These are phyloP conservation scores for Chenopodium album DNA, from an alignment of 148 eudicot genomes.

Conservation along the genomic window DNA sequence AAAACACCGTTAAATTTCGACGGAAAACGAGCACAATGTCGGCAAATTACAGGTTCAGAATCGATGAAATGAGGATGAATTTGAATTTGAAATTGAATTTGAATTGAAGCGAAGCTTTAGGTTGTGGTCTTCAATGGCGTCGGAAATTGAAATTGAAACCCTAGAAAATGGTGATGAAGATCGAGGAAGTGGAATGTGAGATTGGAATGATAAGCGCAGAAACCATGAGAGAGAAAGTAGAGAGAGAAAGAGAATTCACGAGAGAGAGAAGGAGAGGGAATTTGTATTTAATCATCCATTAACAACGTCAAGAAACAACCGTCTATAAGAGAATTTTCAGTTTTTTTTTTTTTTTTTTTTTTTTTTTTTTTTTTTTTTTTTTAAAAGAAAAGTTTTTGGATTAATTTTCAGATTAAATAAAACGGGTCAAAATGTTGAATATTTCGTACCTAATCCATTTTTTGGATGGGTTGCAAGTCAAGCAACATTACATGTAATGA, in stretches of 20 bases:
- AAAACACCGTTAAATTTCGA: not conserved
- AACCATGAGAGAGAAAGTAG: conserved; percentile 20
- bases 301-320: not conserved
- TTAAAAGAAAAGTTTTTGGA: not conserved
- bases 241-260: not conserved
- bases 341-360: too few relatives aligned
- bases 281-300: not conserved
- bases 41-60: not conserved
- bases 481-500: too few relatives aligned
- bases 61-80: not conserved
- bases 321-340: not conserved
- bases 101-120: not conserved
- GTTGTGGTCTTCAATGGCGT: not conserved
- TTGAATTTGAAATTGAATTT: too few relatives aligned
- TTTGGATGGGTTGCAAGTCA: too few relatives aligned
- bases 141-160: conserved; percentile 14
- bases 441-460: too few relatives aligned
- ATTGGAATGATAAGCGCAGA: conserved; percentile 20
- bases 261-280: conserved; percentile 6
- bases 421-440: not conserved
- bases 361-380: too few relatives aligned
- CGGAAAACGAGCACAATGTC: not conserved
- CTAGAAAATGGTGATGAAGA: conserved; percentile 14
- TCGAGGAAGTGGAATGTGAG: conserved; percentile 13
- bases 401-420: not conserved